Evolutionary conservation across 2,329 filamentous ascomycete species (phyloP).

Genomic region (Atkinsonella hypoxylon): DNA sequence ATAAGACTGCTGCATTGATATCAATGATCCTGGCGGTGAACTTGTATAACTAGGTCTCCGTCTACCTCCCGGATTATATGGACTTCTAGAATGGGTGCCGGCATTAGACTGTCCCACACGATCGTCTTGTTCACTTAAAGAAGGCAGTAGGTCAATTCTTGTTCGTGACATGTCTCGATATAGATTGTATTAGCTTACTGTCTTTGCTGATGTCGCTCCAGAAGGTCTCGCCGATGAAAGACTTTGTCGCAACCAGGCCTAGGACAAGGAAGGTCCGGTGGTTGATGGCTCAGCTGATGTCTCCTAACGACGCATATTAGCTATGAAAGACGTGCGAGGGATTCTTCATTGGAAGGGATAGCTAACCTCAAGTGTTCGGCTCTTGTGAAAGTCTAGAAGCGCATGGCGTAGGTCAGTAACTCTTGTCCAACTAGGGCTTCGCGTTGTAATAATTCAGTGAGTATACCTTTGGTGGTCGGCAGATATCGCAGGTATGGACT

Average conservation of each 20-base stretch:
- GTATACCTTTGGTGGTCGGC: constrained; percentile 37
- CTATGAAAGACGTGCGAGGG: constrained; percentile 1
- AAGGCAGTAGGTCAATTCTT: background rate
- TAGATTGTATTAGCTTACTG: constrained; percentile 17
- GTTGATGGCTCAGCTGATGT: constrained; percentile 48
- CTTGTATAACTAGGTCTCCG: constrained; percentile 10
- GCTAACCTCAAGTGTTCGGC: constrained; percentile 49
- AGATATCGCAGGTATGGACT: constrained; percentile 42
- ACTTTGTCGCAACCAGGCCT: constrained; percentile 42
- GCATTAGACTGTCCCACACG: constrained; percentile 1
- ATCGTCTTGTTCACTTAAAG: constrained; percentile 13
- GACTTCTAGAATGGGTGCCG: background rate
- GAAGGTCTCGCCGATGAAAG: constrained; percentile 47
- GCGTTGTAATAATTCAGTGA: background rate
- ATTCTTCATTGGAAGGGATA: constrained; percentile 7
- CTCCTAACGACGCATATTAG: constrained; percentile 30
- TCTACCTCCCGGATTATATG: constrained; percentile 5
- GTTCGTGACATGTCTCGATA: too few relatives aligned
- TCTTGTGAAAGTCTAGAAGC: constrained; percentile 44
- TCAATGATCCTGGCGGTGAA: constrained; percentile 8
- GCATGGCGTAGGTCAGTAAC: background rate
- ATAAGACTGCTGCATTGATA: constrained; percentile 6
- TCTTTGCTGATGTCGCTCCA: constrained; percentile 40
- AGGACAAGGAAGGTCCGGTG: constrained; percentile 38
- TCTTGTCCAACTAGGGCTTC: background rate